Evolutionary conservation across 169 alveolate genomes (phyloP).

Genomic region (Plasmodium sp.): DNA sequence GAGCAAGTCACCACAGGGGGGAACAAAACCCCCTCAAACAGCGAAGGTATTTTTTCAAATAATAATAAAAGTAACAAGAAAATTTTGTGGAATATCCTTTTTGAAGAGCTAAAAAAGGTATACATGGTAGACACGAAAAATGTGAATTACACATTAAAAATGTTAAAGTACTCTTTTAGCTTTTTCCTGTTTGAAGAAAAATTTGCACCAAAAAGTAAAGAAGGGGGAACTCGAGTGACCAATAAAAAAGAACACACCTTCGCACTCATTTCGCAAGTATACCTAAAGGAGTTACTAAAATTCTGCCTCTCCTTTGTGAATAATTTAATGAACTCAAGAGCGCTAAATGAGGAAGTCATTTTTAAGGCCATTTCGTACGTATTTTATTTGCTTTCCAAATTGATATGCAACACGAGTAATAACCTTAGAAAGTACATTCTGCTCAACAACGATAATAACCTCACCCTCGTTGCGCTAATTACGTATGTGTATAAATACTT

Average conservation of each 20-base stretch:
- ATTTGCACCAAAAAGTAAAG: neutral
- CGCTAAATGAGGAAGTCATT: conserved; percentile 26
- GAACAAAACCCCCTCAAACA: neutral
- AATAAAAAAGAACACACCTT: conserved; percentile 19
- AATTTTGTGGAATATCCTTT: conserved; percentile 44
- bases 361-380: conserved; percentile 53
- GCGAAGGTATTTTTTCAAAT: conserved; percentile 56
- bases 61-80: conserved; percentile 34
- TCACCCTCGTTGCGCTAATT: conserved; percentile 22
- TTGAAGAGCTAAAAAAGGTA: conserved; percentile 35
- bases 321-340: conserved; percentile 21
- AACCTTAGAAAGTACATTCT: conserved; percentile 13
- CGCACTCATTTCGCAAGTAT: conserved; percentile 24
- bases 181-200: conserved; percentile 55
- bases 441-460: conserved; percentile 17
- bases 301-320: conserved; percentile 10
- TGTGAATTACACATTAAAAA: conserved; percentile 58
- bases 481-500: conserved; percentile 48
- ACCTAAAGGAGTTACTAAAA: conserved; percentile 50
- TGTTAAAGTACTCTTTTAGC: conserved; percentile 36
- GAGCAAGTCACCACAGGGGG: neutral
- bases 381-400: conserved; percentile 56
- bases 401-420: conserved; percentile 49
- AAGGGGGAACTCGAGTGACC: neutral
- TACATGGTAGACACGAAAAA: conserved; percentile 30